Evolutionary conservation across 805 yeast genomes (phyloP).

Genomic region (Spathaspora gorwiae): DNA sequence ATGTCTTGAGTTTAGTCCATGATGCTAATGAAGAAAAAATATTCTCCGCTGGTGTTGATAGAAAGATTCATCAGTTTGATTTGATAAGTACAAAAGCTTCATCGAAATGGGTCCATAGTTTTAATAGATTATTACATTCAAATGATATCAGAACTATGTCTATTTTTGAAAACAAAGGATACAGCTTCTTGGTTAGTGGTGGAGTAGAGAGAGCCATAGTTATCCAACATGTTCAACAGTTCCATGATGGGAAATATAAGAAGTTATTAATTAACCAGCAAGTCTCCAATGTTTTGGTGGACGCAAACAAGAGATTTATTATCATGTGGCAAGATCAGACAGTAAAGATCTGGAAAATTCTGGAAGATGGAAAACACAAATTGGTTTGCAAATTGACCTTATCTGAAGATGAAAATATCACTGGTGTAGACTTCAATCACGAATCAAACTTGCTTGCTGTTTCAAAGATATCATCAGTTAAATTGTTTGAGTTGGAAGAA

Average conservation of each 20-base stretch:
- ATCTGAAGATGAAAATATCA: constrained; percentile 76
- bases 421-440: constrained; percentile 60
- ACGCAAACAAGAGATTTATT: constrained; percentile 47
- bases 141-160: constrained; percentile 80
- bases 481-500: constrained; percentile 59
- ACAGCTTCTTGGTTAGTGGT: constrained; percentile 70
- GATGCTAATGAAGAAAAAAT: constrained; percentile 59
- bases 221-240: constrained; percentile 60
- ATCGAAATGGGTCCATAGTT: constrained; percentile 69
- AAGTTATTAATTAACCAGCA: constrained; percentile 66
- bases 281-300: constrained; percentile 47
- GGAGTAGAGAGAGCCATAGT: constrained; percentile 75
- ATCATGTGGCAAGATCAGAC: constrained; percentile 79
- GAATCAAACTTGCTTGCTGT: constrained; percentile 68
- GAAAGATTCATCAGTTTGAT: constrained; percentile 76
- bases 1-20: constrained; percentile 67
- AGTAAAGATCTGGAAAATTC: constrained; percentile 74
- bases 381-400: constrained; percentile 62
- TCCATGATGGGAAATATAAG: constrained; percentile 65
- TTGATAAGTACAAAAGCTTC: constrained; percentile 30
- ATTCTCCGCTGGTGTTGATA: constrained; percentile 89
- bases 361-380: constrained; percentile 39
- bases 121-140: constrained; percentile 77
- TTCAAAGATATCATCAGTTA: constrained; percentile 62
- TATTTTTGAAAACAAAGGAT: constrained; percentile 62